Conservation (phyloP, 1,284 basidiomycete genomes). For the Cutaneotrichosporon sp. region DNA sequence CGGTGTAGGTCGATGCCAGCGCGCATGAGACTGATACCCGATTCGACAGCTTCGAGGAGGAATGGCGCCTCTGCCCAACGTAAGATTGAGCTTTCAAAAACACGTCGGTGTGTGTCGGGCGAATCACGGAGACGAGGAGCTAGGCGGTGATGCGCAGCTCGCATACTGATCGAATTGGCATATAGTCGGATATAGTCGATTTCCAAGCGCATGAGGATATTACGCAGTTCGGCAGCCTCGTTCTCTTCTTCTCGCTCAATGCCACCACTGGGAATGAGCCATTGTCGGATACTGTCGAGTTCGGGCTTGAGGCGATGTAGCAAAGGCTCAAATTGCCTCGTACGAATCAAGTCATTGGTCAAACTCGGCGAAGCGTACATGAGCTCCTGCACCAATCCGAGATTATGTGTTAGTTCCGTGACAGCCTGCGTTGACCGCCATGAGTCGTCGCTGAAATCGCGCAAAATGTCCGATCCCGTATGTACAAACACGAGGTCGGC, state of each 20-base stretch:
- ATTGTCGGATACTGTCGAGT: conserved; percentile 24
- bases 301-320: conserved; percentile 30
- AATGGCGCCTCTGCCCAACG: conserved; percentile 18
- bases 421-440: conserved; percentile 8
- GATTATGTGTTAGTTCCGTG: conserved; percentile 13
- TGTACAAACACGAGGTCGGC: conserved; percentile 8
- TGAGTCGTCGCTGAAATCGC: neutral
- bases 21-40: conserved; percentile 9
- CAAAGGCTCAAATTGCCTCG: conserved; percentile 26
- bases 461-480: neutral
- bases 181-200: conserved; percentile 30
- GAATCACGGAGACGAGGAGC: neutral
- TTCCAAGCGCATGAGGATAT: conserved; percentile 26
- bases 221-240: conserved; percentile 18
- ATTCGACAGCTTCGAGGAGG: conserved; percentile 12
- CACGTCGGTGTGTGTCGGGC: neutral
- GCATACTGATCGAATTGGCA: conserved; percentile 29
- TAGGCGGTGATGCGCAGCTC: conserved; percentile 20
- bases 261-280: conserved; percentile 9
- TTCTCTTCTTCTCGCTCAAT: neutral
- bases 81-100: conserved; percentile 1
- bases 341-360: conserved; percentile 27
- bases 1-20: conserved; percentile 11
- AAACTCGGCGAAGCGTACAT: conserved; percentile 25
- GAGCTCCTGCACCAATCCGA: conserved; percentile 17